phyloP scores from a whole-genome alignment of 2,329 filamentous ascomycete species.

The Eutypella sp. region DNA sequence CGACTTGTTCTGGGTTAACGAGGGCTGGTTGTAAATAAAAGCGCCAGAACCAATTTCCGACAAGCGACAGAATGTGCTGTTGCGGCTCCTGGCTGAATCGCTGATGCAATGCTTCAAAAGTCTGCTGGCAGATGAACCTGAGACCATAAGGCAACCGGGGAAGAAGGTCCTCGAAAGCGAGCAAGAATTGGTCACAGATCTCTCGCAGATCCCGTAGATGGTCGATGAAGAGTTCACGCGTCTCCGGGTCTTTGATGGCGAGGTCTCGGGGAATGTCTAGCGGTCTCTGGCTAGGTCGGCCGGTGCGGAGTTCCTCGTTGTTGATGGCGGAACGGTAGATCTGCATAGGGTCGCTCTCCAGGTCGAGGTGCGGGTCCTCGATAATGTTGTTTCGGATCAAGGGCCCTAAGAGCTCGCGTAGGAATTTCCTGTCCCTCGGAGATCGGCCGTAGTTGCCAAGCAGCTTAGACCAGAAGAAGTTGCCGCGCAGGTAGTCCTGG shows the following conservation, averaged over 20 bases:
- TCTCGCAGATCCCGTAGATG: constrained; percentile 91
- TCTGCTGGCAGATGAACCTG: constrained; percentile 80
- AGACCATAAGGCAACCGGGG: constrained; percentile 91
- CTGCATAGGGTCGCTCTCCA: constrained; percentile 95
- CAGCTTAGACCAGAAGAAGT: constrained; percentile 89
- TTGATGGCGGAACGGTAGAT: constrained; percentile 95
- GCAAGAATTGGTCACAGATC: constrained; percentile 87
- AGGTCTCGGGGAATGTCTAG: constrained; percentile 85
- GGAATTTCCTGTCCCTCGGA: constrained; percentile 85
- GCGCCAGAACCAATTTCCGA: constrained; percentile 89
- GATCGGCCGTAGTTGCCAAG: constrained; percentile 84
- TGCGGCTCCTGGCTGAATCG: constrained; percentile 78
- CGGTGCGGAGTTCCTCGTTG: constrained; percentile 93
- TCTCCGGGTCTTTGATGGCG: constrained; percentile 94
- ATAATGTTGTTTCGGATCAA: constrained; percentile 89
- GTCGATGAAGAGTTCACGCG: constrained; percentile 85
- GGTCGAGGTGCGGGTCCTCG: constrained; percentile 82
- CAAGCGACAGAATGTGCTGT: constrained; percentile 72
- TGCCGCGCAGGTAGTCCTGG: constrained; percentile 83
- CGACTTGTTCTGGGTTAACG: constrained; percentile 84
- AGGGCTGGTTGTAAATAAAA: constrained; percentile 89
- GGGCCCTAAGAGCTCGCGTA: constrained; percentile 79
- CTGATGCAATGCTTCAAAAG: constrained; percentile 70
- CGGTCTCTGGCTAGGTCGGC: constrained; percentile 72
- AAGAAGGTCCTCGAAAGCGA: constrained; percentile 73